These are phyloP conservation scores for Termitomyces bulborhizus DNA, from an alignment of 768 basidiomycete species.

Conservation along the genomic window DNA sequence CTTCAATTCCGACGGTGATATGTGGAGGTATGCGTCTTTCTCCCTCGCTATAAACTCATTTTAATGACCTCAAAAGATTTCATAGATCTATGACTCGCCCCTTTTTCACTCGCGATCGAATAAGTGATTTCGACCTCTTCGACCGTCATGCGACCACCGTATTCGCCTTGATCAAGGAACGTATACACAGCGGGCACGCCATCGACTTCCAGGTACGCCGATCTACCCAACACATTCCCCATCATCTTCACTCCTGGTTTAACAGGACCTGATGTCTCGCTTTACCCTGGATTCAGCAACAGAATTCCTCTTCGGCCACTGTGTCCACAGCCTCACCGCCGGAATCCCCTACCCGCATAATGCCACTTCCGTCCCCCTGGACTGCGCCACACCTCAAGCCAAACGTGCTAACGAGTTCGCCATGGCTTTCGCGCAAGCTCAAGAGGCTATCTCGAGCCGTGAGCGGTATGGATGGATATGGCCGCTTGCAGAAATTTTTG, in stretches of 20 bases:
- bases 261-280: slow-evolving; percentile 49
- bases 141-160: slow-evolving; percentile 44
- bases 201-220: slow-evolving; percentile 50
- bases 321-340: slow-evolving; percentile 46
- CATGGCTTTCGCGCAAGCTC: slow-evolving; percentile 42
- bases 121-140: slow-evolving; percentile 57
- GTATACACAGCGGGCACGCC: slow-evolving; percentile 42
- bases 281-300: slow-evolving; percentile 66
- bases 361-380: slow-evolving; percentile 18
- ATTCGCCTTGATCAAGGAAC: slow-evolving; percentile 37
- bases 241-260: not conserved
- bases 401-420: slow-evolving; percentile 38
- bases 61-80: slow-evolving; percentile 29
- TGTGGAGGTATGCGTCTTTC: slow-evolving; percentile 29
- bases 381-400: slow-evolving; percentile 18
- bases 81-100: slow-evolving; percentile 62
- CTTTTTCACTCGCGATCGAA: slow-evolving; percentile 54
- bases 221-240: not conserved
- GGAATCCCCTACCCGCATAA: slow-evolving; percentile 49
- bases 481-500: slow-evolving; percentile 45
- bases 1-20: slow-evolving; percentile 62
- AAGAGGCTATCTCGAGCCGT: slow-evolving; percentile 35
- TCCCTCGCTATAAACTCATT: not conserved
- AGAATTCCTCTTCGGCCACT: slow-evolving; percentile 59
- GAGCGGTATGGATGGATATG: slow-evolving; percentile 42